A percentile compares a stretch with the other conserved stretches of the same genome.
These are phyloP conservation scores for Neoboletus magnificus DNA, from an alignment of 768 basidiomycete species.

Conservation along the genomic window DNA sequence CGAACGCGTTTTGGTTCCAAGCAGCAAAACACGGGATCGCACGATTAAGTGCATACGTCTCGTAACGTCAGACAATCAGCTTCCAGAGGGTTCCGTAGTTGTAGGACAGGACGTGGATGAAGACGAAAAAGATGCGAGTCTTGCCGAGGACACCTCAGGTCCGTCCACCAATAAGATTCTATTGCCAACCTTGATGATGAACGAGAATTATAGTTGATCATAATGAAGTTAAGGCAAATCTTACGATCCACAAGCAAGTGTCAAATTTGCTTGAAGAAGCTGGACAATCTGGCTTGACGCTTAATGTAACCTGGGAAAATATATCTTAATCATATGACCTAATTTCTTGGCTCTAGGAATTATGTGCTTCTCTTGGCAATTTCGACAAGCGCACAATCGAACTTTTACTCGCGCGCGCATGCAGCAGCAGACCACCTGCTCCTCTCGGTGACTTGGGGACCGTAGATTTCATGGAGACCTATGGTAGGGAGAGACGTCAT, in stretches of 20 bases:
- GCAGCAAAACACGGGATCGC: slow-evolving; percentile 44
- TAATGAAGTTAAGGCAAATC: slow-evolving; percentile 51
- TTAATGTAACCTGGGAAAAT: slow-evolving; percentile 48
- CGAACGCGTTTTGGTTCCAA: slow-evolving; percentile 71
- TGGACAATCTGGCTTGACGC: slow-evolving; percentile 65
- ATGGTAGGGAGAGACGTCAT: slow-evolving; percentile 82
- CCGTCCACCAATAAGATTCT: slow-evolving; percentile 8
- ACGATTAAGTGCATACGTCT: slow-evolving; percentile 67
- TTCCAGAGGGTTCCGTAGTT: slow-evolving; percentile 36
- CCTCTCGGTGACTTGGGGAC: slow-evolving; percentile 74
- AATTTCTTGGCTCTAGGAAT: slow-evolving; percentile 45
- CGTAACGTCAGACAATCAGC: slow-evolving; percentile 39
- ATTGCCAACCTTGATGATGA: background rate
- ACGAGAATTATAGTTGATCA: slow-evolving; percentile 27
- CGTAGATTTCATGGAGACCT: slow-evolving; percentile 72
- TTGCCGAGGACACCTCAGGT: slow-evolving; percentile 35
- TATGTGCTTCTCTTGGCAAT: slow-evolving; percentile 56
- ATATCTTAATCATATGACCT: background rate
- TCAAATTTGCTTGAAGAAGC: slow-evolving; percentile 68
- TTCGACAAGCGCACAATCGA: slow-evolving; percentile 85
- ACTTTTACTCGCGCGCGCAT: slow-evolving; percentile 68
- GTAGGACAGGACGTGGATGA: slow-evolving; percentile 37
- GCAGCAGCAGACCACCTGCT: slow-evolving; percentile 57
- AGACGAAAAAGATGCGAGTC: slow-evolving; percentile 34
- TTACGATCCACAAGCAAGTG: slow-evolving; percentile 77